Conservation (phyloP, 2,329 filamentous ascomycete genomes). For the Lizonia empirigonia region DNA sequence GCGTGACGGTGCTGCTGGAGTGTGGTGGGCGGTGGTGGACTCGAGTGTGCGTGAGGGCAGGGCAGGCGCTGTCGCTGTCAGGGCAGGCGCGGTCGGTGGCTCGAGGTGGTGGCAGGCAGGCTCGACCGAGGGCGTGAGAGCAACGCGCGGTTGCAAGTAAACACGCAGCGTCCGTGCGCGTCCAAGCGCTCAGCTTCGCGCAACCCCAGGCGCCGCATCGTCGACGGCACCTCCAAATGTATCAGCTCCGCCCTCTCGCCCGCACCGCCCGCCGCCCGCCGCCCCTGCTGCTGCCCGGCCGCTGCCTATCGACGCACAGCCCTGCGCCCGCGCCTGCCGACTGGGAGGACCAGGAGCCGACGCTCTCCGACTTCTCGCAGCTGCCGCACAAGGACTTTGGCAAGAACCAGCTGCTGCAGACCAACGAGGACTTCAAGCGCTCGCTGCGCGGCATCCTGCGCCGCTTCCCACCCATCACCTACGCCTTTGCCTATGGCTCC, state of each 20-base stretch:
- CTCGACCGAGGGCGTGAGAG: too few species aligned
- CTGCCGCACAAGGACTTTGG: constrained; percentile 83
- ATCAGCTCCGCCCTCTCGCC: constrained; percentile 37
- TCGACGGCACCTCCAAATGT: constrained; percentile 37
- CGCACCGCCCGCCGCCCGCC: constrained; percentile 37
- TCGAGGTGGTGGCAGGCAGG: constrained; percentile 20
- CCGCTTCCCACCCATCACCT: constrained; percentile 93
- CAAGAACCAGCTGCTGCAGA: constrained; percentile 90
- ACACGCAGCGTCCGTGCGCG: too few species aligned
- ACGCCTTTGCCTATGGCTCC: constrained; percentile 96
- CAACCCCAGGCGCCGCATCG: constrained; percentile 29
- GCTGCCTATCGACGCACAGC: too few species aligned
- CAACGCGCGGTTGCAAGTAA: too few species aligned
- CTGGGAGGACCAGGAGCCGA: constrained; percentile 77
- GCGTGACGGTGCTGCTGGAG: too few species aligned
- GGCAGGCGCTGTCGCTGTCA: background rate
- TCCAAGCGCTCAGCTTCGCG: constrained; percentile 21
- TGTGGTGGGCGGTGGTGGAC: background rate
- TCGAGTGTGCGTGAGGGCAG: background rate
- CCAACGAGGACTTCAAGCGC: constrained; percentile 95
- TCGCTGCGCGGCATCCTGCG: constrained; percentile 84
- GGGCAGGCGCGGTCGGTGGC: constrained; percentile 6
- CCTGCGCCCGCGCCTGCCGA: constrained; percentile 52
- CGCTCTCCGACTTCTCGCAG: constrained; percentile 75
- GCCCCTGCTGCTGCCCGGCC: constrained; percentile 30